Evolutionary conservation across 1,139 yeast species (phyloP), one percentile per base, ranked within the genome.

Genomic region (Lodderomyces elongisporus): DNA sequence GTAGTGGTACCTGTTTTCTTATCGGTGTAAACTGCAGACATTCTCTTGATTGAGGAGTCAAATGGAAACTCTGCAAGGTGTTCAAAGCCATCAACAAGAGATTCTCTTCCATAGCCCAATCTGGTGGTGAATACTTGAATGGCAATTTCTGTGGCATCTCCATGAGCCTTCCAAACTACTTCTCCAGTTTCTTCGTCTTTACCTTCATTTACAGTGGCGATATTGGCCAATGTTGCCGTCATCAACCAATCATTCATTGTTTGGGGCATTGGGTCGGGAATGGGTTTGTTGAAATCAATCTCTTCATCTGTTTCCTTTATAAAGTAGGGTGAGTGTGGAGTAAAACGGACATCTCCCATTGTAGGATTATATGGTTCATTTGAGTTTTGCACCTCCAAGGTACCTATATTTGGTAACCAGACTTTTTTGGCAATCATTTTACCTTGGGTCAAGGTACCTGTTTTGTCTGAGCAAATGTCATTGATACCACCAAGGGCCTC

Each of bases 121-220:
- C 91, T 66, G 25, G 74, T 59, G 13, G 77, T 70, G 51, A 83
- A 82, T 0, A 84, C 88, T 49, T 83, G 85, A 41, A 84, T 79
- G 10, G 94, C 91, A 48, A 81, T 76, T 58, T 84, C 94, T 3
- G 94, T 84, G 25, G 94, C 88, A 52, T 84, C 94, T 35, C 93
- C 94, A 48, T 78, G 80, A 12, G 85, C 87, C 46, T 74, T 76
- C 91, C 93, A 84, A 18, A 32, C 29, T 12, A 36, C 17, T 29
- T 58, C 66, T 5, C 65, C 67, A n/a, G 61, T 51, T 20, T 62
- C 66, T 26, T 54, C 63, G 35, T 60, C 62, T 17, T 50, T 48
- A 26, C 62, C 62, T 39, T 43, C 40, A 23, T 64, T 66, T 15
- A 83, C 74, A 13, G 67, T 63, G 3, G 93, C 88, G 50, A 82